A percentile compares a stretch with the other conserved stretches of the same genome.
Conservation (phyloP, 2,329 filamentous ascomycete genomes). For the Ceratocystis smalleyi region DNA sequence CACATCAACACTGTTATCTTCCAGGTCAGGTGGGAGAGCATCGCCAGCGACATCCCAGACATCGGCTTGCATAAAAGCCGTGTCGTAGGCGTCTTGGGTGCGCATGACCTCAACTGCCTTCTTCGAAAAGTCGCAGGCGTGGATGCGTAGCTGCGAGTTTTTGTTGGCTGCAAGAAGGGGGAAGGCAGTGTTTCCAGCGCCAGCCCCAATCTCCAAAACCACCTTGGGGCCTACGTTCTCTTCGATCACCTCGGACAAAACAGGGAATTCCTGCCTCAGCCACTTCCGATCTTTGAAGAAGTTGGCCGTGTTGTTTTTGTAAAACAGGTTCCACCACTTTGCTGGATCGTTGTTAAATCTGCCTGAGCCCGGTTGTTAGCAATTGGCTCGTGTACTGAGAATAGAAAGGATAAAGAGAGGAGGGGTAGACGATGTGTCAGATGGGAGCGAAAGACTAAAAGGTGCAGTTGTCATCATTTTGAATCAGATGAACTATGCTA, state of each 20-base stretch:
- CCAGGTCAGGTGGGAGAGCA: slow-evolving; percentile 58
- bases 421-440: slow-evolving; percentile 34
- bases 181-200: slow-evolving; percentile 92
- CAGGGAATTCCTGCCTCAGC: slow-evolving; percentile 88
- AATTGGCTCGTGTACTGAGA: slow-evolving; percentile 9
- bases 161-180: slow-evolving; percentile 72
- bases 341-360: slow-evolving; percentile 83
- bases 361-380: slow-evolving; percentile 28
- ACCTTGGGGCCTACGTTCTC: slow-evolving; percentile 53
- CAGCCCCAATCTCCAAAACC: slow-evolving; percentile 82
- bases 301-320: slow-evolving; percentile 91
- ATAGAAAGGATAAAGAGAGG: slow-evolving; percentile 12
- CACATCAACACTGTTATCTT: slow-evolving; percentile 70
- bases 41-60: slow-evolving; percentile 81
- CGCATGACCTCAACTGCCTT: slow-evolving; percentile 90
- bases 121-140: slow-evolving; percentile 93
- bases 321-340: slow-evolving; percentile 97
- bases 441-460: slow-evolving; percentile 60
- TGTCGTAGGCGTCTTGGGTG: slow-evolving; percentile 52
- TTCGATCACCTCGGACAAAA: slow-evolving; percentile 60
- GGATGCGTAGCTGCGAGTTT: slow-evolving; percentile 66
- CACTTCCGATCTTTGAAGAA: slow-evolving; percentile 99
- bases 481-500: slow-evolving; percentile 58
- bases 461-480: slow-evolving; percentile 45
- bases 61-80: slow-evolving; percentile 62